A percentile compares a stretch with the other conserved stretches of the same genome.
These are phyloP conservation scores for Claviceps fusiformis DNA, from an alignment of 2,329 filamentous ascomycete species.

Conservation along the genomic window DNA sequence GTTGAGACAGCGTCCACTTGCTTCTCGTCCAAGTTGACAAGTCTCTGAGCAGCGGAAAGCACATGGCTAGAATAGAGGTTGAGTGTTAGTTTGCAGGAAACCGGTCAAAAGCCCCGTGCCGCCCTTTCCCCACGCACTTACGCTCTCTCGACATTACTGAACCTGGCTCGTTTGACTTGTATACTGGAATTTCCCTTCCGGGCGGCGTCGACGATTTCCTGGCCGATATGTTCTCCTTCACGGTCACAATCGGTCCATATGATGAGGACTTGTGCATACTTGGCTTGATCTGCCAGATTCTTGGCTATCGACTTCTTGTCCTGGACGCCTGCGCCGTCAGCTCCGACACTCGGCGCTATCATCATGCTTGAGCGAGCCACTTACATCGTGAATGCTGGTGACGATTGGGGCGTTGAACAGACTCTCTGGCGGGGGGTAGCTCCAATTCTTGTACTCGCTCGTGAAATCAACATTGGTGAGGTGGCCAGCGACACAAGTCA, in stretches of 20 bases:
- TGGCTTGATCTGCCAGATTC: conserved; percentile 73
- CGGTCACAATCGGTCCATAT: conserved; percentile 99
- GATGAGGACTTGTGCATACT: conserved; percentile 59
- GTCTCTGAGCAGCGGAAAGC: conserved; percentile 63
- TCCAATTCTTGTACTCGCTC: conserved; percentile 63
- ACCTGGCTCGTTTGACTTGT: conserved; percentile 71
- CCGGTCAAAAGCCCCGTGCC: too few species aligned
- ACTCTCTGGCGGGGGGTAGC: conserved; percentile 59
- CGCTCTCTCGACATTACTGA: conserved; percentile 92
- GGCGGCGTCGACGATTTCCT: conserved; percentile 77
- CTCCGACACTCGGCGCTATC: background rate
- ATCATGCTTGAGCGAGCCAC: conserved; percentile 5
- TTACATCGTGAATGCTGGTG: conserved; percentile 52
- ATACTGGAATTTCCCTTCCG: conserved; percentile 58
- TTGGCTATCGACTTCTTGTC: conserved; percentile 69
- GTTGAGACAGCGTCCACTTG: conserved; percentile 81
- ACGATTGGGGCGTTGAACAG: conserved; percentile 73
- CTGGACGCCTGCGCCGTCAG: conserved; percentile 23
- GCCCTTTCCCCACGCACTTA: conserved; percentile 26
- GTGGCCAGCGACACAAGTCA: conserved; percentile 89
- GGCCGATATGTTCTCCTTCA: conserved; percentile 91
- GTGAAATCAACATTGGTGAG: conserved; percentile 71
- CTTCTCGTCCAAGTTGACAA: conserved; percentile 66
- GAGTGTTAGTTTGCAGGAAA: conserved; percentile 7
- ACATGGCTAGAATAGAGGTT: conserved; percentile 57